Evolutionary conservation across 129 eudicot species (phyloP).

Genomic region (Chrysanthemum makinoi): DNA sequence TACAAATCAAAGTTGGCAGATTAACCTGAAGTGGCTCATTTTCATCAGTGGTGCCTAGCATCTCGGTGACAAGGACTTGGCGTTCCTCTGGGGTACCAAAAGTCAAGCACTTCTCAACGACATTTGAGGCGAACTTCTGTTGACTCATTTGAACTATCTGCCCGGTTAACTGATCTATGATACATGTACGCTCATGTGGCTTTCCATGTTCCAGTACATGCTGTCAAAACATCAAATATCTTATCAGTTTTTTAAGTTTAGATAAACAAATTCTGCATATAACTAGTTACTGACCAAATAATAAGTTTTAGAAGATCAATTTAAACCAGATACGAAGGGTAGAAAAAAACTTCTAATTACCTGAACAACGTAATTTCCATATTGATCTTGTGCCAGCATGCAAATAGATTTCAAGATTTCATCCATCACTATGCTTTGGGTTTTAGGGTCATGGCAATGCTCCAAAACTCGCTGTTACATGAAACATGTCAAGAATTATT

Average conservation of each 20-base stretch:
- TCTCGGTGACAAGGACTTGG: constrained; percentile 75
- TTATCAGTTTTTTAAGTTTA: background rate
- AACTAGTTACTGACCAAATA: too few species aligned
- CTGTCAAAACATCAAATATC: constrained; percentile 28
- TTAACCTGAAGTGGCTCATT: constrained; percentile 98
- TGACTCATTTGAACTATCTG: constrained; percentile 95
- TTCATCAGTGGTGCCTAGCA: constrained; percentile 89
- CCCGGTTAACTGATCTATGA: constrained; percentile 62
- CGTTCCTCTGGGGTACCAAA: constrained; percentile 82
- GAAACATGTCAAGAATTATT: background rate
- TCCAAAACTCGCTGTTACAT: constrained; percentile 78
- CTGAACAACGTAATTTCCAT: constrained; percentile 98
- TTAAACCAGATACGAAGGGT: too few species aligned
- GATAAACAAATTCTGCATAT: too few species aligned
- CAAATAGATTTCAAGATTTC: constrained; percentile 71
- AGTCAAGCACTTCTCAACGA: constrained; percentile 87
- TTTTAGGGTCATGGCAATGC: constrained; percentile 70
- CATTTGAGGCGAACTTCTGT: constrained; percentile 96
- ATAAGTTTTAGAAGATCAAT: too few species aligned
- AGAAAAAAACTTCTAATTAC: constrained; percentile 24
- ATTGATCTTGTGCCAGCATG: constrained; percentile 96
- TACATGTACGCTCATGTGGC: constrained; percentile 74
- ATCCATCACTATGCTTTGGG: constrained; percentile 82
- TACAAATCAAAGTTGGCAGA: background rate
- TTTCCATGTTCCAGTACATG: constrained; percentile 94